These are phyloP conservation scores for Gracilariopsis chorda DNA, from an alignment of 23 red algal species.

Conservation along the genomic window DNA sequence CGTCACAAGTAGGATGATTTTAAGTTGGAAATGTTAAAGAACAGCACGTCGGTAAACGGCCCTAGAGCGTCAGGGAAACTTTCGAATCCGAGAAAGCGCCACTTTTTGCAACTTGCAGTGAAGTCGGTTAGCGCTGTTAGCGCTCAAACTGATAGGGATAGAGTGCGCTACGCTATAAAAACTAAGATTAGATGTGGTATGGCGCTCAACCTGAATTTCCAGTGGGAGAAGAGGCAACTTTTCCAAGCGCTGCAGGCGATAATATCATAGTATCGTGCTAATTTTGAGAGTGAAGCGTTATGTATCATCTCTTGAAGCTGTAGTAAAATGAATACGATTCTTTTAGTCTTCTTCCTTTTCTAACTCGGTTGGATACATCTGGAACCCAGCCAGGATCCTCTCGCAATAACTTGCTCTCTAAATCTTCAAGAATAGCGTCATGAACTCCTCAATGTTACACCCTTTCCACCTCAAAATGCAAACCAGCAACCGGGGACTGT, in stretches of 20 bases:
- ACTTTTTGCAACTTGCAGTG: not conserved
- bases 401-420: slow-evolving; percentile 59
- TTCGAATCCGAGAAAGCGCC: not conserved
- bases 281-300: slow-evolving; percentile 1
- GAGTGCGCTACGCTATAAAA: not conserved
- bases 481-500: too few relatives aligned
- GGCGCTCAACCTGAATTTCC: not conserved
- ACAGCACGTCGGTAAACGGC: not conserved
- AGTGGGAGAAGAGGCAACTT: not conserved
- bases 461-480: too few relatives aligned
- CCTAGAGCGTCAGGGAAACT: not conserved
- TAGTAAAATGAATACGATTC: slow-evolving; percentile 95
- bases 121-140: not conserved
- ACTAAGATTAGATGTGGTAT: not conserved
- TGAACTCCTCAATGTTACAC: too few relatives aligned
- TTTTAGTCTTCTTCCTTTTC: slow-evolving; percentile 98
- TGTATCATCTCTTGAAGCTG: too few relatives aligned
- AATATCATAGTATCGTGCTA: not conserved
- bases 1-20: not conserved
- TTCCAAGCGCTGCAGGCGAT: not conserved
- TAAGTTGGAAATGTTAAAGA: not conserved
- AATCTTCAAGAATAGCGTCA: slow-evolving; percentile 77
- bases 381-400: slow-evolving; percentile 58
- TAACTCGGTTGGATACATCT: slow-evolving; percentile 89
- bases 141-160: not conserved